phyloP scores from a whole-genome alignment of 83 land plant genomes.

The Diphasiastrum complanatum region DNA sequence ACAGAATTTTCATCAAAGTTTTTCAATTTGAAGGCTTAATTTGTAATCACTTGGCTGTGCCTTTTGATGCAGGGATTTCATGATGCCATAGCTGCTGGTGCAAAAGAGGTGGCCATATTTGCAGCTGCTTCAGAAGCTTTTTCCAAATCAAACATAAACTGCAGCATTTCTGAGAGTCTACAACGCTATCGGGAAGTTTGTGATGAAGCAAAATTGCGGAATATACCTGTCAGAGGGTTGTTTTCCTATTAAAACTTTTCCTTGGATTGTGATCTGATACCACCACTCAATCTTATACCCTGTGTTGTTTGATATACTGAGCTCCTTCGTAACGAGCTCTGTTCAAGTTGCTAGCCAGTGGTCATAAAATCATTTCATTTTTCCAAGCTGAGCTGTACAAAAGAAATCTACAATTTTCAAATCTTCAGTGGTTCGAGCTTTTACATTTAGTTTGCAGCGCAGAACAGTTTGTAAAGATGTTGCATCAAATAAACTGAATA shows the following conservation, averaged over 20 bases:
- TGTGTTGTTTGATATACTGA: conserved; percentile 2
- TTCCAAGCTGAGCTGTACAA: no score
- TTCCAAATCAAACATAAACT: conserved; percentile 84
- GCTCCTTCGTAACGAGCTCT: no score
- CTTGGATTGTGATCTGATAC: background rate
- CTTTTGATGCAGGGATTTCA: conserved; percentile 66
- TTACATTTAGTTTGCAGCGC: no score
- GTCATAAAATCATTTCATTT: no score
- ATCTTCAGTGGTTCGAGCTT: no score
- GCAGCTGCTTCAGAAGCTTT: conserved; percentile 98
- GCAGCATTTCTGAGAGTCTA: conserved; percentile 85
- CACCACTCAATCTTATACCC: background rate
- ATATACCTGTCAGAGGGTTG: conserved; percentile 88
- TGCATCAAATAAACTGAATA: no score
- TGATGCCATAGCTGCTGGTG: conserved; percentile 93
- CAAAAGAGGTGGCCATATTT: conserved; percentile 88
- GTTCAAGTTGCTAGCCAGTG: no score
- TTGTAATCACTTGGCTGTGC: background rate
- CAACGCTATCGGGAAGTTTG: conserved; percentile 62
- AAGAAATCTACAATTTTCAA: no score
- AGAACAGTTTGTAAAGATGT: no score
- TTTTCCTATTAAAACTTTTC: no score
- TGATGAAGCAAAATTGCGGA: conserved; percentile 58
- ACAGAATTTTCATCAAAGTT: background rate
- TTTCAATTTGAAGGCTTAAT: background rate